Evolutionary conservation across 164 flowering plant genomes (phyloP).

Genomic region (Akebia trifoliata): DNA sequence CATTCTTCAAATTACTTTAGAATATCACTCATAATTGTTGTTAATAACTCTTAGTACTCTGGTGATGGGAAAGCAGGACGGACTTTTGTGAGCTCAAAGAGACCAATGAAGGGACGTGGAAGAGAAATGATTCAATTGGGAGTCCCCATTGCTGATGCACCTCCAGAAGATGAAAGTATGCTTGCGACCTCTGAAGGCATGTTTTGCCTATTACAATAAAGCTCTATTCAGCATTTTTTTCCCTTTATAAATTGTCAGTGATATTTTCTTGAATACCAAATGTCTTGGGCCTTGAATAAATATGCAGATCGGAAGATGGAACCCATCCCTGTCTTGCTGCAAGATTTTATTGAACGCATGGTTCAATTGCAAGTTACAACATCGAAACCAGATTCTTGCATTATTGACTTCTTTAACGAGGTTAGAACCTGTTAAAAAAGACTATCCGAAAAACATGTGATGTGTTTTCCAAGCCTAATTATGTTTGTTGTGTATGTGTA

Average conservation of each 20-base stretch:
- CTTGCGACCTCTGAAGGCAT: constrained; percentile 55
- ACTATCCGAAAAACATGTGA: not conserved
- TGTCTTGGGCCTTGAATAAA: not conserved
- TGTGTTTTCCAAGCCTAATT: constrained; percentile 7
- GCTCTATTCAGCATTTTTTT: not conserved
- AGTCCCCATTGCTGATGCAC: constrained; percentile 55
- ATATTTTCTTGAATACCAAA: not conserved
- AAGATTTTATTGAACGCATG: constrained; percentile 60
- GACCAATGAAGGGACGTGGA: constrained; percentile 84
- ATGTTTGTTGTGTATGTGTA: constrained; percentile 19
- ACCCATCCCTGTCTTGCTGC: constrained; percentile 59
- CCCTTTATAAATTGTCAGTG: not conserved
- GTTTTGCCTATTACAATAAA: constrained; percentile 15
- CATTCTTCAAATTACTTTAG: not conserved
- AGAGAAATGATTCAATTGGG: constrained; percentile 89
- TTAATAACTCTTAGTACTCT: not conserved
- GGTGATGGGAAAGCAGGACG: constrained; percentile 52
- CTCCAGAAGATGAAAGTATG: constrained; percentile 52
- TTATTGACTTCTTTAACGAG: constrained; percentile 73
- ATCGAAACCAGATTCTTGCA: constrained; percentile 66
- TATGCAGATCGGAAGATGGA: constrained; percentile 63
- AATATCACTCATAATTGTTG: not conserved
- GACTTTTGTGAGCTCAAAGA: constrained; percentile 53
- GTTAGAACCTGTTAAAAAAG: constrained; percentile 26
- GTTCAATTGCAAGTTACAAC: constrained; percentile 38